Base-by-base conservation (phyloP, 257 asterid genomes). In the Nemophila menziesii region DNA sequence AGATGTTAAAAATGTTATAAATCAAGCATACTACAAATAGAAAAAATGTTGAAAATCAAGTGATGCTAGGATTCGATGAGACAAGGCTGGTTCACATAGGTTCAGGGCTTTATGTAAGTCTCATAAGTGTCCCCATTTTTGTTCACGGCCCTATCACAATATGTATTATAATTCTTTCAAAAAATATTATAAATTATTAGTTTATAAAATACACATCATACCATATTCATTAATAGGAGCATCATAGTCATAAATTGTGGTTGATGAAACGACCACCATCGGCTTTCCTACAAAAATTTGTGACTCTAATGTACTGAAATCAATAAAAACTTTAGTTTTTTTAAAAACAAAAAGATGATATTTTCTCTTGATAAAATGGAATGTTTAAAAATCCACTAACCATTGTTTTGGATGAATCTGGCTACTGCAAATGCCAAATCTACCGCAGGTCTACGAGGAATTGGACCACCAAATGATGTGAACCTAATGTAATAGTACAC, bases 181-280 rank as follows among this genome's bases (percentile, higher is more conserved):
- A 29, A n/a, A n/a, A n/a, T n/a, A n/a, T n/a, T 29, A 13, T 10
- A 29, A 24, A 29, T 7, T 10, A 29, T 7, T 29, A 29, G 36
- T 29, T 7, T 7, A 29, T 29, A 7, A 29, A 29, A 29, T 13
- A 10, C 36, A 10, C 12, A 2, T 29, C 57, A 11, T 79, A 86
- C 96, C 96, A 48, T 86, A 86, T 65, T 86, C 96, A 43, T 86
- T 93, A 13, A 86, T 43, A 5, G 94, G 96, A 64, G 94, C 94
- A 64, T 86, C 96, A 44, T 79, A 86, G 33, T 82, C 94, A 8
- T 86, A 86, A 83, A 84, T 82, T 23, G 96, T 79, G 52, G 96
- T 70, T n/a, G 13, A 86, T 54, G 40, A 86, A 86, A 55, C 71
- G 93, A n/a, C 73, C 93, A 39, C 96, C 96, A 48, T 90, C 63